These are phyloP conservation scores for Trichopus zeylanicus DNA, from an alignment of 116 monocot species.

Conservation along the genomic window DNA sequence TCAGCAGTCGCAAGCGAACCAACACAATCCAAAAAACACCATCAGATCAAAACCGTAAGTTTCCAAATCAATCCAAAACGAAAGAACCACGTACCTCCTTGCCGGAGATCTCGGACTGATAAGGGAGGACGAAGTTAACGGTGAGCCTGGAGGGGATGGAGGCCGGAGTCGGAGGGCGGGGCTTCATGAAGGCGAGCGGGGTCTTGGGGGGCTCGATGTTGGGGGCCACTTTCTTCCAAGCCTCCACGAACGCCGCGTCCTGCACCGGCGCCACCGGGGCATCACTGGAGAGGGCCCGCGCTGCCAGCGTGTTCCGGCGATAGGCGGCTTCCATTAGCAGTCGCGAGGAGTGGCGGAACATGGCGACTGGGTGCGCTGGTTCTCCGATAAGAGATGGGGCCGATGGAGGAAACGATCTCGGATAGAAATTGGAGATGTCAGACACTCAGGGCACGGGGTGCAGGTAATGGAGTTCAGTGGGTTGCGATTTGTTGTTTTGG, in stretches of 20 bases:
- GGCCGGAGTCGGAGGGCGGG: conserved; percentile 63
- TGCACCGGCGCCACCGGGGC: conserved; percentile 20
- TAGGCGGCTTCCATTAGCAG: conserved; percentile 14
- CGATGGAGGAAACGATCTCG: too few relatives aligned
- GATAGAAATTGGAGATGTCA: too few relatives aligned
- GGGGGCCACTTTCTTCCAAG: conserved; percentile 85
- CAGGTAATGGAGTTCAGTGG: too few relatives aligned
- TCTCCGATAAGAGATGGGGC: too few relatives aligned
- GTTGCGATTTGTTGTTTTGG: too few relatives aligned
- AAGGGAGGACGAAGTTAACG: conserved; percentile 89
- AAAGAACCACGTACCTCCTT: conserved; percentile 75
- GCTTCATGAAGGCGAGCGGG: conserved; percentile 77
- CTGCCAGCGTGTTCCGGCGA: neutral
- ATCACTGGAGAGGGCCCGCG: conserved; percentile 24
- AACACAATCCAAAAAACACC: too few relatives aligned
- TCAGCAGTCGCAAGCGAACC: too few relatives aligned
- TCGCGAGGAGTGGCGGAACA: conserved; percentile 14
- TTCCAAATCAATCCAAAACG: too few relatives aligned
- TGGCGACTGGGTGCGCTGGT: too few relatives aligned
- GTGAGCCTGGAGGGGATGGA: conserved; percentile 89
- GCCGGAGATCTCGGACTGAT: conserved; percentile 74
- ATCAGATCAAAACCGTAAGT: too few relatives aligned
- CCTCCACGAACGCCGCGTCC: conserved; percentile 51
- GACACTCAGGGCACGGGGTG: too few relatives aligned
- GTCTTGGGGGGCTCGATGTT: conserved; percentile 83